Conservation (phyloP, 2,329 filamentous ascomycete species). For the Ophiostoma montium region DNA sequence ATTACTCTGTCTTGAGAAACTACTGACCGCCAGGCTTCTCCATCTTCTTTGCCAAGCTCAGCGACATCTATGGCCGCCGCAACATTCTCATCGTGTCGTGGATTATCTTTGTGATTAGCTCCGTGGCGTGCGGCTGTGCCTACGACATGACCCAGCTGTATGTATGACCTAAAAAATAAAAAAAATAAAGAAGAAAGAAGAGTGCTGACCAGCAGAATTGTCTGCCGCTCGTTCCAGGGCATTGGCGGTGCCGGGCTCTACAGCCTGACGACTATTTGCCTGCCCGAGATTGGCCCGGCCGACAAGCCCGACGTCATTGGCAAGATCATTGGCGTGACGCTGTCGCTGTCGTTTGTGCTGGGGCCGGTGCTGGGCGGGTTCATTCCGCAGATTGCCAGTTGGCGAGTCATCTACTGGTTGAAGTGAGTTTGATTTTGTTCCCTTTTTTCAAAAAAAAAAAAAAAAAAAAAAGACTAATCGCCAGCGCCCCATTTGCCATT, state of each 20-base stretch:
- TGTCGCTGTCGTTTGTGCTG: constrained; percentile 43
- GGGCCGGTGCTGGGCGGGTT: constrained; percentile 44
- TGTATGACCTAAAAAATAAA: too few relatives aligned
- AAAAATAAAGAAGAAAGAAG: too few relatives aligned
- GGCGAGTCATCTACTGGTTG: constrained; percentile 48
- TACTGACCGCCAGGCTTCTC: constrained; percentile 9
- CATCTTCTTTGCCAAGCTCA: constrained; percentile 16
- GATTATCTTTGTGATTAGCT: constrained; percentile 26
- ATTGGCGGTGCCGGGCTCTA: constrained; percentile 49
- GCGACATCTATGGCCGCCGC: constrained; percentile 30
- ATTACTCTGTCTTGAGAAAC: not conserved
- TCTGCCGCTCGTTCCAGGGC: constrained; percentile 44
- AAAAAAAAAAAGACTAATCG: not conserved
- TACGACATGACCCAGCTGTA: constrained; percentile 20
- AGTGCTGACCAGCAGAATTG: constrained; percentile 28
- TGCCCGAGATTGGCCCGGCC: constrained; percentile 41
- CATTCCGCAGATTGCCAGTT: constrained; percentile 37
- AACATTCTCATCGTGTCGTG: constrained; percentile 22
- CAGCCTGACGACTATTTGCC: constrained; percentile 41
- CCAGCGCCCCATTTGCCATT: constrained; percentile 6
- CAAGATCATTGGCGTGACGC: constrained; percentile 38
- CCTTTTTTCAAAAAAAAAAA: not conserved
- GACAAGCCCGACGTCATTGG: constrained; percentile 39
- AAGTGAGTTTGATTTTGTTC: constrained; percentile 31
- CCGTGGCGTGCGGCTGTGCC: constrained; percentile 25